Evolutionary conservation across 495 filamentous ascomycete genomes (phyloP).

Genomic region (Aspergillus steynii): DNA sequence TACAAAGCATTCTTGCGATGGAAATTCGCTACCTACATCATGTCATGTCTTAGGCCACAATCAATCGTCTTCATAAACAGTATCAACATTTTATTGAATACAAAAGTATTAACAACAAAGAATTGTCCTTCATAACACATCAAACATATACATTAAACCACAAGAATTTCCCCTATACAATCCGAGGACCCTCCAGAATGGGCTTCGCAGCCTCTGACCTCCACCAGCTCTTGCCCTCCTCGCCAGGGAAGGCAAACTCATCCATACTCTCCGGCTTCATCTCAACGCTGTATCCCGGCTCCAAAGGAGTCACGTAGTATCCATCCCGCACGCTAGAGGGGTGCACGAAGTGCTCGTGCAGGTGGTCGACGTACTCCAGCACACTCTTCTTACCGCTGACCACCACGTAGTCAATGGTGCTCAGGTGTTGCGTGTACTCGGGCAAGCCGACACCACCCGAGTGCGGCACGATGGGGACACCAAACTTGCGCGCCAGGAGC

Average conservation of each 20-base stretch:
- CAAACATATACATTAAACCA: constrained; percentile 27
- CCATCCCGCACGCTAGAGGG: constrained; percentile 79
- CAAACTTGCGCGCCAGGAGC: constrained; percentile 82
- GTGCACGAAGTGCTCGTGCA: constrained; percentile 91
- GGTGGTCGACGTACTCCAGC: constrained; percentile 88
- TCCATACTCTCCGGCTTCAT: constrained; percentile 91
- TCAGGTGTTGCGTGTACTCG: constrained; percentile 92
- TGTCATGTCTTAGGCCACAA: background rate
- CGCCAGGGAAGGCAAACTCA: constrained; percentile 70
- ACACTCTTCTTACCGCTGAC: constrained; percentile 79
- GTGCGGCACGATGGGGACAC: constrained; percentile 84
- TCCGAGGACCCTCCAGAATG: constrained; percentile 59
- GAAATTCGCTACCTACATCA: background rate
- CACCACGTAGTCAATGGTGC: constrained; percentile 91
- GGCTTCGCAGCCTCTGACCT: constrained; percentile 64
- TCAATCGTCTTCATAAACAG: background rate
- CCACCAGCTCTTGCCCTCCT: constrained; percentile 82
- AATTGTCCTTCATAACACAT: constrained; percentile 21
- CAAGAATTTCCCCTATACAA: constrained; percentile 25
- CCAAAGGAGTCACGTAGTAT: constrained; percentile 81
- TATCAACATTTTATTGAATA: background rate
- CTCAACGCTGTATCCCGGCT: constrained; percentile 86
- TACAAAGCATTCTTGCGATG: background rate
- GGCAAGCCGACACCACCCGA: constrained; percentile 87
- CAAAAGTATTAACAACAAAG: constrained; percentile 12